Percentiles rank a stretch among this genome's conserved stretches.
These are phyloP conservation scores for Clausena lansium DNA, from an alignment of 345 rosid genomes.

Conservation along the genomic window DNA sequence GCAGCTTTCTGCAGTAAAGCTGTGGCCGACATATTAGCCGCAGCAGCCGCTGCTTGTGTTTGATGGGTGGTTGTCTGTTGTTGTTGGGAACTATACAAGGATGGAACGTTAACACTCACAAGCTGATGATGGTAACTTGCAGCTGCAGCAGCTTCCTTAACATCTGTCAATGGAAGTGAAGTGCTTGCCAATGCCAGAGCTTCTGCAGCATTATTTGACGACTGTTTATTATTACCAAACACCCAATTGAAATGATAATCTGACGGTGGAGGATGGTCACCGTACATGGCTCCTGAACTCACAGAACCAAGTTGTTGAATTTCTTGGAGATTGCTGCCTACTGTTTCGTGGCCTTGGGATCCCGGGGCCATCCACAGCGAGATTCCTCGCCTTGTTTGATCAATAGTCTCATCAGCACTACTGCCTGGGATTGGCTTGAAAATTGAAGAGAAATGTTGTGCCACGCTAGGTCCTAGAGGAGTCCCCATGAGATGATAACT, in stretches of 20 bases:
- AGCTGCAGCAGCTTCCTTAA: slow-evolving; percentile 31
- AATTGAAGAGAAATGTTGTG: slow-evolving; percentile 50
- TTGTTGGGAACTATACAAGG: slow-evolving; percentile 59
- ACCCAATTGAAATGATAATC: slow-evolving; percentile 48
- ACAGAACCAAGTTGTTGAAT: slow-evolving; percentile 35
- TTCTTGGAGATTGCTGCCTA: slow-evolving; percentile 30
- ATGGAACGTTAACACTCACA: slow-evolving; percentile 57
- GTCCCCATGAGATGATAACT: slow-evolving; percentile 58
- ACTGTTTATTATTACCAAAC: slow-evolving; percentile 41
- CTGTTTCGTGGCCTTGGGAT: slow-evolving; percentile 33
- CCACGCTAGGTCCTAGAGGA: slow-evolving; percentile 32
- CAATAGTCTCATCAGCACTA: slow-evolving; percentile 24
- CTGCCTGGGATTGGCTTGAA: slow-evolving; percentile 51
- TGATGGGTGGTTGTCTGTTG: slow-evolving; percentile 7
- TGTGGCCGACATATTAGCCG: slow-evolving; percentile 82
- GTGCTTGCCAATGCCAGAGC: slow-evolving; percentile 26
- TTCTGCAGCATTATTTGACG: slow-evolving; percentile 20
- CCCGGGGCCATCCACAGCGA: slow-evolving; percentile 47
- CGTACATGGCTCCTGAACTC: slow-evolving; percentile 24
- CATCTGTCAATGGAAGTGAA: slow-evolving; percentile 29
- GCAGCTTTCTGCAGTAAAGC: slow-evolving; percentile 95
- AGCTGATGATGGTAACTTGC: slow-evolving; percentile 17
- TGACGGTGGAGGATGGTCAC: slow-evolving; percentile 30
- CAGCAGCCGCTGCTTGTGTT: slow-evolving; percentile 28
- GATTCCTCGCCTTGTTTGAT: slow-evolving; percentile 34